Conservation (phyloP, 345 rosid genomes). For the Salix exigua region DNA sequence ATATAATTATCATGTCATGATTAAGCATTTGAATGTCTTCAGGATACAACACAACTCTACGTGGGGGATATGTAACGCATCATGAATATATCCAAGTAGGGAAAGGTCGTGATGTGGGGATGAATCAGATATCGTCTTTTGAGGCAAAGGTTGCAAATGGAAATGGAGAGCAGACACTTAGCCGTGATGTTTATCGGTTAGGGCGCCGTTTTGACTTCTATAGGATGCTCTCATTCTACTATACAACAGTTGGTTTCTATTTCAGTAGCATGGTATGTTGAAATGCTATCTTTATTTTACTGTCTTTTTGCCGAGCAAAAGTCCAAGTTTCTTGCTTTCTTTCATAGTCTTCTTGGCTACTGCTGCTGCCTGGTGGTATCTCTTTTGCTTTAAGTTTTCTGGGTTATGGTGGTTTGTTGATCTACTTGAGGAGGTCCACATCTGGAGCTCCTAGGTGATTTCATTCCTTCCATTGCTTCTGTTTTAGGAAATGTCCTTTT, state of each 20-base stretch:
- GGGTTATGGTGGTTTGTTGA: neutral
- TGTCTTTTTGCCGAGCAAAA: neutral
- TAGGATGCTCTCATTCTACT: constrained; percentile 97
- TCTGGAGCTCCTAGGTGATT: neutral
- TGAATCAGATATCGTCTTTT: constrained; percentile 86
- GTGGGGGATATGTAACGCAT: constrained; percentile 84
- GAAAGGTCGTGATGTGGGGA: constrained; percentile 93
- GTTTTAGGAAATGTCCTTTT: neutral
- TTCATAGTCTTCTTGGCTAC: neutral
- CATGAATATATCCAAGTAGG: constrained; percentile 98
- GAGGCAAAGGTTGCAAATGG: constrained; percentile 98
- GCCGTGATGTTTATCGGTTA: constrained; percentile 93
- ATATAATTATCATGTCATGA: constrained; percentile 8
- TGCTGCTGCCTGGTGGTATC: neutral
- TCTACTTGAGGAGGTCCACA: neutral
- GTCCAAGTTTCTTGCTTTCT: neutral
- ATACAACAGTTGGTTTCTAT: constrained; percentile 94
- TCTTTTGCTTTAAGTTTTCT: neutral
- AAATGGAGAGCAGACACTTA: constrained; percentile 96
- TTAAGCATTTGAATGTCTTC: constrained; percentile 32
- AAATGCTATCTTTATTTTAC: neutral
- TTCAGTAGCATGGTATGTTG: constrained; percentile 85
- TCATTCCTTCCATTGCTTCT: neutral
- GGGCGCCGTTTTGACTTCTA: constrained; percentile 89
- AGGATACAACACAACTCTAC: constrained; percentile 93